Percentiles rank a stretch among this genome's conserved stretches.
These are phyloP conservation scores for Mucor mucedo DNA, from an alignment of 371 early-diverging fungal species.

Conservation along the genomic window DNA sequence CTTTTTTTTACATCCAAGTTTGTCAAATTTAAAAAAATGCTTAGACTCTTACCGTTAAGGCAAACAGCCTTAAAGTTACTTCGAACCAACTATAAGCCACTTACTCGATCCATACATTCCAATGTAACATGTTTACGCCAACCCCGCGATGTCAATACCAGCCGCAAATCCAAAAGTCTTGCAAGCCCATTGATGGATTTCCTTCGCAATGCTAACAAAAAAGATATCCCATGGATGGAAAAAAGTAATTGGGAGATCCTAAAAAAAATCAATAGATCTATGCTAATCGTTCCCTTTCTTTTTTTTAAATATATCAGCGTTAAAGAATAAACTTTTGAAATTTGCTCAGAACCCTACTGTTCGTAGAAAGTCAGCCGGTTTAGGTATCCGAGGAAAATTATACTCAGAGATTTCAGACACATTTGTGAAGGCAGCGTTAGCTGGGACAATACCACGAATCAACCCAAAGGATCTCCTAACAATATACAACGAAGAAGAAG, in stretches of 20 bases:
- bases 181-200: not conserved
- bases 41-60: conserved; percentile 8
- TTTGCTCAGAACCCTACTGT: conserved; percentile 23
- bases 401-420: conserved; percentile 21
- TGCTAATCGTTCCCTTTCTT: not conserved
- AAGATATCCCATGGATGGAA: conserved; percentile 7
- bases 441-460: conserved; percentile 26
- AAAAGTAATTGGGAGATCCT: conserved; percentile 2
- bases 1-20: not conserved
- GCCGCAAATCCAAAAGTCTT: not conserved
- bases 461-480: conserved; percentile 6
- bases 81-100: not conserved
- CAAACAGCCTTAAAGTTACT: not conserved
- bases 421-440: conserved; percentile 28
- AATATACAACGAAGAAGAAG: conserved; percentile 11
- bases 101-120: not conserved
- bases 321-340: not conserved
- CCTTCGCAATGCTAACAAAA: not conserved
- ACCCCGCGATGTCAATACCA: not conserved
- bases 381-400: conserved; percentile 33
- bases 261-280: not conserved
- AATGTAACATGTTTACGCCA: conserved; percentile 1
- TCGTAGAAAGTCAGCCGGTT: conserved; percentile 25
- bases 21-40: not conserved
- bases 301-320: not conserved